A percentile compares a stretch with the other conserved stretches of the same genome.
These are phyloP conservation scores for Mortierella sp. DNA, from an alignment of 371 early-diverging fungal species.

Conservation along the genomic window DNA sequence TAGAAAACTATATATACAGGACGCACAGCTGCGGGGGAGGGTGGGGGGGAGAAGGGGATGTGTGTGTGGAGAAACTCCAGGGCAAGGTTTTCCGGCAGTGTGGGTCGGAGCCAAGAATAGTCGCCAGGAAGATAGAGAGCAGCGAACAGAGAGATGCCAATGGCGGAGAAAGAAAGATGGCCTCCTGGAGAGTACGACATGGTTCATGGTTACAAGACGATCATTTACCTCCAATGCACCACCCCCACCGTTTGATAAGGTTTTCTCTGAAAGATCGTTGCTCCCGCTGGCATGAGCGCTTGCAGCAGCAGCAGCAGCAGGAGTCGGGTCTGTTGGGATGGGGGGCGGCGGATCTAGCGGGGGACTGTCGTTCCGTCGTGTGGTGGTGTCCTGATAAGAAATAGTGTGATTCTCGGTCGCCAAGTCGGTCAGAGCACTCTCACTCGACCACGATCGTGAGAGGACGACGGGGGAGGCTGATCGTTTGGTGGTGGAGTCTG, in stretches of 20 bases:
- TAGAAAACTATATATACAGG: neutral
- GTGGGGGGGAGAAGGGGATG: too few species aligned
- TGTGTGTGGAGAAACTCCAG: too few species aligned
- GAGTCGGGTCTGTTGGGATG: neutral
- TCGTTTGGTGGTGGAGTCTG: neutral
- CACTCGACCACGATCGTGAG: neutral
- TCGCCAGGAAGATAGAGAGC: too few species aligned
- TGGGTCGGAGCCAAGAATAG: too few species aligned
- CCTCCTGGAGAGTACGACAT: neutral
- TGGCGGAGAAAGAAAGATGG: too few species aligned
- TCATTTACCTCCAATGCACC: constrained; percentile 27
- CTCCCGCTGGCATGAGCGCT: neutral
- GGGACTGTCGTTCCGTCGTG: neutral
- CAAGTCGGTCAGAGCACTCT: neutral
- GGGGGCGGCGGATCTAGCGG: neutral
- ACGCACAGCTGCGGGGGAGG: too few species aligned
- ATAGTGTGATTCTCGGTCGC: neutral
- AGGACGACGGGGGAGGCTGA: neutral
- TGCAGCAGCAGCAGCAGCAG: neutral
- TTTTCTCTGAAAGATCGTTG: constrained; percentile 1
- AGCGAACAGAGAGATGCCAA: too few species aligned
- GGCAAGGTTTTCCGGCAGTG: too few species aligned
- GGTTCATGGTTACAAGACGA: too few species aligned
- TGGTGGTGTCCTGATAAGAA: neutral
- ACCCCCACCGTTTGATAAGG: constrained; percentile 21